Base-by-base conservation (phyloP, 768 basidiomycete genomes). In the Xerocomellus amylosporus region DNA sequence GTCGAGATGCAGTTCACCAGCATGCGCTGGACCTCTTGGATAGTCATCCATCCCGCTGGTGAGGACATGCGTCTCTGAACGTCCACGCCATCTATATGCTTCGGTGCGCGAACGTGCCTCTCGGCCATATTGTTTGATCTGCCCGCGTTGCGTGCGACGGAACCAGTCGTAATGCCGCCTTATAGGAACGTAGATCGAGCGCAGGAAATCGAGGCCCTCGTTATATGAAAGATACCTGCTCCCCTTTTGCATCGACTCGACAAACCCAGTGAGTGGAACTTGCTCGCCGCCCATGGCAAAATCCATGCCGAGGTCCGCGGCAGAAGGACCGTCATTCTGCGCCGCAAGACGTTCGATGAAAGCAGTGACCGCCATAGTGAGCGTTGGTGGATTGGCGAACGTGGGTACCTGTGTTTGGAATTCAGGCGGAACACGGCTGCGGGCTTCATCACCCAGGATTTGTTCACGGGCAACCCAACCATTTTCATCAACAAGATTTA, bases 41-140 rank as follows among this genome's bases (percentile, higher is more conserved):
- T 95, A 98, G 71, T 98, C 95, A 68, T 98, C 95, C 85, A 98
- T 87, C 1, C 95, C 95, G 63, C 89, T 92, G 0, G 96, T 97
- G 53, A 98, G 74, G 37, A 98, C 88, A 71, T 96, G 93, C 26
- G 79, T 79, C 63, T 86, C 80, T 8, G 91, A 89, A 39, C 95
- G 79, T 28, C 95, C 95, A 31, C 96, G 83, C 96, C 95, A 98
- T 33, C 95, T 82, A 74, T 97, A 98, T 2, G 82, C 94, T 71
- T 98, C 94, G 1, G 85, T 85, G 48, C 87, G 78, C n/a, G 90
- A 91, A n/a, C 88, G 83, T 2, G 92, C 87, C 52, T 80, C 81
- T 34, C 95, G 81, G 4, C 81, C 84, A 67, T 93, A 98, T 66
- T 93, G 91, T 66, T 91, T 92, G 63, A 98, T 88, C 68, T 95